These are phyloP conservation scores for Hydnum rufescens DNA, from an alignment of 768 basidiomycete species.

Conservation along the genomic window DNA sequence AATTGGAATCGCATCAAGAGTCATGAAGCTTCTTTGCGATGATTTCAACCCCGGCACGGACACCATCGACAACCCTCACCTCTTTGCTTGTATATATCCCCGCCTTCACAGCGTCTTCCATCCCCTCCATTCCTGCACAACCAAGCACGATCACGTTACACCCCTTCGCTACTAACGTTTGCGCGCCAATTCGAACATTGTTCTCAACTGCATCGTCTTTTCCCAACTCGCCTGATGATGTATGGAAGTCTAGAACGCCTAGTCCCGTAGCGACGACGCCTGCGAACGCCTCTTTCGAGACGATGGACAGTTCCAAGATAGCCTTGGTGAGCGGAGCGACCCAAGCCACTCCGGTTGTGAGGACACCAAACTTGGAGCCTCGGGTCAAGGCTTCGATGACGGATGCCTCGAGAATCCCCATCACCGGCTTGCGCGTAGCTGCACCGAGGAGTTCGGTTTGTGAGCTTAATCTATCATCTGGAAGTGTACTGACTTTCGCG, in stretches of 20 bases:
- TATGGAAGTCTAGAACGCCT: constrained; percentile 19
- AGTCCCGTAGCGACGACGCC: constrained; percentile 20
- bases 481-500: background rate
- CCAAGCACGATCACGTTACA: constrained; percentile 15
- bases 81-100: constrained; percentile 9
- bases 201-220: constrained; percentile 8
- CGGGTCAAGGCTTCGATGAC: constrained; percentile 15
- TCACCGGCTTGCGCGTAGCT: constrained; percentile 12
- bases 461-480: background rate
- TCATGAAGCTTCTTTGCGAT: constrained; percentile 6
- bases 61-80: constrained; percentile 15
- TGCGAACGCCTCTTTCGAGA: constrained; percentile 11
- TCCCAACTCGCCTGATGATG: constrained; percentile 10
- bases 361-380: constrained; percentile 18
- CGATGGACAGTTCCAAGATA: background rate
- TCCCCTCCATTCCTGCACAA: constrained; percentile 18
- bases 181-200: constrained; percentile 13
- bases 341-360: constrained; percentile 22
- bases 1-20: too few species aligned
- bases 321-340: constrained; percentile 16
- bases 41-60: constrained; percentile 13
- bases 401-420: constrained; percentile 22
- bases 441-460: constrained; percentile 11
- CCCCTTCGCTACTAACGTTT: too few species aligned
- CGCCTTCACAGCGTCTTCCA: constrained; percentile 11